phyloP scores from a whole-genome alignment of 306 rosid species.

The Parietaria judaica region DNA sequence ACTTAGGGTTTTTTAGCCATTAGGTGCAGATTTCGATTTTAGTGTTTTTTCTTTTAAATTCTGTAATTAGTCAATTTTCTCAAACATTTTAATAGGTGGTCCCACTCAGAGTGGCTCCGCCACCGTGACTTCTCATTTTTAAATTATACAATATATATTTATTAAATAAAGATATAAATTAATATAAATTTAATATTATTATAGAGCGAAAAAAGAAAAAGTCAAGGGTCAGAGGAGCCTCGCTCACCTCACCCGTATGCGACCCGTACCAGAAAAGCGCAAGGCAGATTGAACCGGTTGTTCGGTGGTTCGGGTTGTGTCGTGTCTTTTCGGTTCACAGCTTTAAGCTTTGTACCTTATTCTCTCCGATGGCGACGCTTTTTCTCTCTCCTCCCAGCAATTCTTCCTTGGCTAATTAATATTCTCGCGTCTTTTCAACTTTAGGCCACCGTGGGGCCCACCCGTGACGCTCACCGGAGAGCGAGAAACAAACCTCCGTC shows the following conservation, averaged over 20 bases:
- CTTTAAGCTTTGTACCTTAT: conserved; percentile 21
- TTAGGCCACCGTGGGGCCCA: conserved; percentile 27
- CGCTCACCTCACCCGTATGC: conserved; percentile 1
- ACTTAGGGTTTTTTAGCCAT: no score
- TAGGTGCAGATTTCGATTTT: no score
- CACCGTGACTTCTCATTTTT: no score
- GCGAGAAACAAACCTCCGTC: conserved; percentile 21
- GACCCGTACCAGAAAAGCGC: conserved; percentile 21
- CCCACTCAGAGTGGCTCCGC: no score
- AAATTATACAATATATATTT: no score
- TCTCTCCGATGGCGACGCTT: conserved; percentile 35
- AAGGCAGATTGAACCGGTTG: background rate
- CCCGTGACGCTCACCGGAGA: background rate
- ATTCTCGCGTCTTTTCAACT: conserved; percentile 35
- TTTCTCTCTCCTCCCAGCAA: background rate
- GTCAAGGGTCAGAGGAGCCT: no score
- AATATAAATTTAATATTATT: no score
- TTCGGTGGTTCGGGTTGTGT: background rate
- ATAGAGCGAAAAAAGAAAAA: background rate
- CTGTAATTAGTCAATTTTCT: no score
- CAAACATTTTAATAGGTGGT: no score
- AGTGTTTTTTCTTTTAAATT: no score
- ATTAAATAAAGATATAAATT: background rate
- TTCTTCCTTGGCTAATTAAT: background rate
- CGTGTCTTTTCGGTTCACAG: background rate